Evolutionary conservation across 2,329 filamentous ascomycete genomes (phyloP), one percentile per base, ranked within the genome.

Genomic region (Nemania sp.): DNA sequence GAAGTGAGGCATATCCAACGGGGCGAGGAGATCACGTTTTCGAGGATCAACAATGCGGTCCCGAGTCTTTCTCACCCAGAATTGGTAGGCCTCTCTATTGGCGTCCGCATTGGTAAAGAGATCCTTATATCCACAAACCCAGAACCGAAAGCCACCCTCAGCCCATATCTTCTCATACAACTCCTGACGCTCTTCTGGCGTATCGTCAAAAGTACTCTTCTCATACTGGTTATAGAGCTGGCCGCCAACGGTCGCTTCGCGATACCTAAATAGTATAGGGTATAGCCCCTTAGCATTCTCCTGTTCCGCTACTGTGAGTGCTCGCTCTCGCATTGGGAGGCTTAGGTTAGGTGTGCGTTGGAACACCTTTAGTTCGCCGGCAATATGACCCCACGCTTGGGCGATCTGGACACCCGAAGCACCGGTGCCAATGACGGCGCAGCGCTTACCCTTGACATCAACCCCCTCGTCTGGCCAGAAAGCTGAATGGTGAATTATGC

Each of bases 301-400:
- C 72, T 90, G 86, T 68, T 88, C 85, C 64, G 84, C 81, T 11
- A 76, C 78, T 0, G 82, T 84, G 29, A 90, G 79, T 0, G 79
- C 47, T 2, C 80, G 78, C 65, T 85, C 83, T 2, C 84, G 81
- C 87, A 92, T 90, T 0, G 89, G 89, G 0, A 92, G 73, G 0
- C 87, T 88, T 6, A 90, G 80, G 66, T 92, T 92, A 0, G 90
- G 90, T 0, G 89, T 92, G 11, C 90, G 84, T 73, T 92, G 89
- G 76, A 91, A 91, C 41, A 92, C 87, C 2, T 79, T 84, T 26
- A 92, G 70, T 1, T 85, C 78, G 5, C 80, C 83, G 0, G 84
- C 87, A 13, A 82, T 75, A 2, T 85, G 85, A 1, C 84, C 86
- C 77, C 85, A 86, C 61, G 87, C 88, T 70, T 92, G 89, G 0